phyloP scores from a whole-genome alignment of 176 grass and related monocot genomes.

The Typha latifolia region DNA sequence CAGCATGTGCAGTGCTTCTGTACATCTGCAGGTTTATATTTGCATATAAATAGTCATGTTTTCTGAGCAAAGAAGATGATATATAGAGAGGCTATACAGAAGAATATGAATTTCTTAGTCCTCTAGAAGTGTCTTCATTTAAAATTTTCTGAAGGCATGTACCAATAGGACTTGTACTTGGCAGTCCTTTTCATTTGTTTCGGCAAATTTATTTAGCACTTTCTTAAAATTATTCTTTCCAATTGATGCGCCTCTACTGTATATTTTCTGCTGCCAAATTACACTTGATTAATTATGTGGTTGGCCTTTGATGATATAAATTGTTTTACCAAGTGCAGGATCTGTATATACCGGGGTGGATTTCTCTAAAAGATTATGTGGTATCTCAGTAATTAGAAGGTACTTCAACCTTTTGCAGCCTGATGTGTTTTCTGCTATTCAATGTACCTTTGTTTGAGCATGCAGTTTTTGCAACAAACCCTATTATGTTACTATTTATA shows the following conservation, averaged over 20 bases:
- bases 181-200: background rate
- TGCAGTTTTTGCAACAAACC: background rate
- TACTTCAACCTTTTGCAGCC: slow-evolving; percentile 22
- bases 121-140: too few relatives aligned
- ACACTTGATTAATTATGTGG: background rate
- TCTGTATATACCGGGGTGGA: slow-evolving; percentile 87
- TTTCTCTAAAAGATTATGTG: slow-evolving; percentile 93
- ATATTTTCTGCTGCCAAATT: background rate
- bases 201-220: background rate
- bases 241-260: background rate
- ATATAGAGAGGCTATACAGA: too few relatives aligned
- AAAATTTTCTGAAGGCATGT: too few relatives aligned
- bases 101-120: too few relatives aligned
- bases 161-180: background rate
- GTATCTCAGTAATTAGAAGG: slow-evolving; percentile 98
- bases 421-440: background rate
- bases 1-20: too few relatives aligned
- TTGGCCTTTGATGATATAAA: slow-evolving; percentile 7
- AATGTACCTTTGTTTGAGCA: background rate
- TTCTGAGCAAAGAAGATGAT: too few relatives aligned
- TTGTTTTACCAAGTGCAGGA: slow-evolving; percentile 42
- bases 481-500: background rate
- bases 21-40: too few relatives aligned
- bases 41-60: too few relatives aligned
- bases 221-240: background rate